phyloP scores from a whole-genome alignment of 2,329 filamentous ascomycete genomes.

The Hymenoscyphus occultus region DNA sequence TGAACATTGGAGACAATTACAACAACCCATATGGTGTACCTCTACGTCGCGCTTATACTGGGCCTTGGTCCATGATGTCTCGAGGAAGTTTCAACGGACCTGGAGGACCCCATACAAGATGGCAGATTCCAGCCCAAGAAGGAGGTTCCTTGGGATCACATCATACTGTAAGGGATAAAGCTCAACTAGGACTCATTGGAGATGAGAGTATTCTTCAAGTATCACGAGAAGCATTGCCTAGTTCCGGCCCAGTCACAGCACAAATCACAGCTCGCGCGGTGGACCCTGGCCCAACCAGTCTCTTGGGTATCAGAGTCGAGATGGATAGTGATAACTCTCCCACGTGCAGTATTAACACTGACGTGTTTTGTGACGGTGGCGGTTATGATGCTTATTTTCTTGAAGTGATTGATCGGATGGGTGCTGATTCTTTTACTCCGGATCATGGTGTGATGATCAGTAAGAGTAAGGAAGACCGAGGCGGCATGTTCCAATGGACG shows the following conservation, averaged over 20 bases:
- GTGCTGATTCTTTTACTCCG: slow-evolving; percentile 18
- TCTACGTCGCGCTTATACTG: slow-evolving; percentile 15
- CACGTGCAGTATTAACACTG: slow-evolving; percentile 13
- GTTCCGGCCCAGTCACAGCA: slow-evolving; percentile 15
- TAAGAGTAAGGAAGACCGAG: slow-evolving; percentile 13
- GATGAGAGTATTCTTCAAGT: slow-evolving; percentile 15
- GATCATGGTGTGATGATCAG: slow-evolving; percentile 22
- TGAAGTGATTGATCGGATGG: slow-evolving; percentile 21
- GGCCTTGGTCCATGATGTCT: slow-evolving; percentile 21
- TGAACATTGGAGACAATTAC: slow-evolving; percentile 22
- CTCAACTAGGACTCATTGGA: slow-evolving; percentile 17
- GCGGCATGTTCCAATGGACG: slow-evolving; percentile 16
- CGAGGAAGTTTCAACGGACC: slow-evolving; percentile 21
- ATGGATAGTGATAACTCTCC: slow-evolving; percentile 15
- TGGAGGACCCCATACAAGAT: slow-evolving; percentile 22
- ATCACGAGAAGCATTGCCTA: slow-evolving; percentile 15
- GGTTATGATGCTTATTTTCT: slow-evolving; percentile 18
- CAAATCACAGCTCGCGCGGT: slow-evolving; percentile 17
- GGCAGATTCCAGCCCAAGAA: slow-evolving; percentile 21
- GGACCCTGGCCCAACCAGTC: slow-evolving; percentile 8
- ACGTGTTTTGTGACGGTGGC: slow-evolving; percentile 19
- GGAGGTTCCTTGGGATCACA: slow-evolving; percentile 20
- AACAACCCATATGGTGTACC: slow-evolving; percentile 19
- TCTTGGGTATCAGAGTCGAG: slow-evolving; percentile 16
- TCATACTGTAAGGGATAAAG: slow-evolving; percentile 20